Evolutionary conservation across 2,329 filamentous ascomycete genomes (phyloP).

Genomic region (Ophiostoma australiae): DNA sequence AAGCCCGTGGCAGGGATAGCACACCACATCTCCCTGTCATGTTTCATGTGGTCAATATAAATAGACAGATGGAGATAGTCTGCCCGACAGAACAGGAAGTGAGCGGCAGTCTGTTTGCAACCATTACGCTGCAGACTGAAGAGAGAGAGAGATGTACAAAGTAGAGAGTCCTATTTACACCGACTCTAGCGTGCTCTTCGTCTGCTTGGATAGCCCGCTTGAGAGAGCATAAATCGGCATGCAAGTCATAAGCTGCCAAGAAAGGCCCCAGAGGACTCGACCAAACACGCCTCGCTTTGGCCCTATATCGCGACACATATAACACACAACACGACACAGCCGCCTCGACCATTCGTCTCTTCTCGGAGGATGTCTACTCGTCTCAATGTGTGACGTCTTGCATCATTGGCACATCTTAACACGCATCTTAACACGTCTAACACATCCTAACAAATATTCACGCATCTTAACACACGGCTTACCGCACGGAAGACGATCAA

Average conservation of each 20-base stretch:
- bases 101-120: background rate
- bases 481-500: slow-evolving; percentile 1
- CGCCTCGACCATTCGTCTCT: background rate
- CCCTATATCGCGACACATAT: slow-evolving; percentile 9
- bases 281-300: slow-evolving; percentile 3
- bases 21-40: background rate
- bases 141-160: too few relatives aligned
- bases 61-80: background rate
- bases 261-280: background rate
- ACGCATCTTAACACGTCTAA: background rate
- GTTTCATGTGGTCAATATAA: slow-evolving; percentile 12
- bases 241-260: slow-evolving; percentile 6
- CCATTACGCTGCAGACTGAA: background rate
- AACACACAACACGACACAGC: slow-evolving; percentile 9
- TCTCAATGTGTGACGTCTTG: background rate
- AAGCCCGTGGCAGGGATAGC: background rate
- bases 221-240: background rate
- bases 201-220: too few relatives aligned
- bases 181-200: background rate
- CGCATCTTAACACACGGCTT: background rate
- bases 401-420: background rate
- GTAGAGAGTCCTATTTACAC: background rate
- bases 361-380: background rate
- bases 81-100: background rate
- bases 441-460: background rate